Conservation (phyloP, 2,329 filamentous ascomycete genomes). For the Apiospora kogelbergensis region DNA sequence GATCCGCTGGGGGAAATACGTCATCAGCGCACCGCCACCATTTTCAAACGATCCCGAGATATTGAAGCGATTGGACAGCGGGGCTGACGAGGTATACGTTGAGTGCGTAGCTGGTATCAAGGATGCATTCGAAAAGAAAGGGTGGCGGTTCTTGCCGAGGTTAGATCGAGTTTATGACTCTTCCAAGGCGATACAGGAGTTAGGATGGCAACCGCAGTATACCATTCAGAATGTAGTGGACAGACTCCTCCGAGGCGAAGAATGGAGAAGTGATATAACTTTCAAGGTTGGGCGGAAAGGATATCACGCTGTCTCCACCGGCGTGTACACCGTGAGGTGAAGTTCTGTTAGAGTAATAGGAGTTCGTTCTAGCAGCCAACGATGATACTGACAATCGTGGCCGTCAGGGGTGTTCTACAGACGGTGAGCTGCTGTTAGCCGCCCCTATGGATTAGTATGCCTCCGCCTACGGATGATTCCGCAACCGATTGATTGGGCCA, state of each 20-base stretch:
- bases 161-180: slow-evolving; percentile 48
- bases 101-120: slow-evolving; percentile 26
- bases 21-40: slow-evolving; percentile 44
- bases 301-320: slow-evolving; percentile 43
- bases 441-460: not conserved
- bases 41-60: slow-evolving; percentile 32
- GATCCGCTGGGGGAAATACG: slow-evolving; percentile 40
- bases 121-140: slow-evolving; percentile 30
- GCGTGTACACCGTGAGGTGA: slow-evolving; percentile 38
- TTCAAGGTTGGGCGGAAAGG: slow-evolving; percentile 41
- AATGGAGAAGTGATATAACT: slow-evolving; percentile 40
- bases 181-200: slow-evolving; percentile 37
- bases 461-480: not conserved
- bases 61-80: slow-evolving; percentile 33
- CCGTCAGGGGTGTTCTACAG: not conserved
- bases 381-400: not conserved
- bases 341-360: not conserved
- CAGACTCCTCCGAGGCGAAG: slow-evolving; percentile 33
- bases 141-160: slow-evolving; percentile 38
- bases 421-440: not conserved
- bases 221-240: slow-evolving; percentile 39
- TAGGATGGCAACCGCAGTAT: slow-evolving; percentile 43
- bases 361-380: not conserved
- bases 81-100: slow-evolving; percentile 32
- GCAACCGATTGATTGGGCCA: not conserved